Base-by-base conservation (phyloP, 345 rosid genomes). In the Kernera saxatilis region DNA sequence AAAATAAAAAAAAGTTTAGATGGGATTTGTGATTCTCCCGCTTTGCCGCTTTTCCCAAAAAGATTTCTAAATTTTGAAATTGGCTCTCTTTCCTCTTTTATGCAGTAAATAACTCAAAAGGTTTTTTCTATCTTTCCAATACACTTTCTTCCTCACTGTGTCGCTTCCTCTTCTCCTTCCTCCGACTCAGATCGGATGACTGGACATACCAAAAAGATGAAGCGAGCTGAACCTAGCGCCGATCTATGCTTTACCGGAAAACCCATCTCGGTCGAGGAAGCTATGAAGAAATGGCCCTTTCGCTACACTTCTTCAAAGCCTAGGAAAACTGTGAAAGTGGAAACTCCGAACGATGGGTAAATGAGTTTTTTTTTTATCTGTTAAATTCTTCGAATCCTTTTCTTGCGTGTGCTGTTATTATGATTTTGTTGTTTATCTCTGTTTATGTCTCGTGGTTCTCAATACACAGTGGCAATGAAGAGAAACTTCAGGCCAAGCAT, bases 251-350 rank as follows among this genome's bases (percentile, higher is more conserved):
- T 83, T 4, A 11, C 33, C 5, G 82, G 82, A 1, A 19, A 56
- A 1, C 82, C 79, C 0, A 13, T 81, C 49, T 32, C 82, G 0
- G 43, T 13, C 3, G 52, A 30, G 0, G 82, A 81, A 67, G 80
- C 87, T 3, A 10, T 8, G 8, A 1, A 22, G 5, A 60, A 8
- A 55, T 84, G 84, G 83, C 87, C 83, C 14, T 22, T 12, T 7
- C 74, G 79, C 12, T 69, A 76, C 43, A 25, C 3, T 1, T 54
- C 64, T 5, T 41, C 62, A n/a, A 64, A 64, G 30, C 3, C 2
- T 22, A 27, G 14, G 32, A 51, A 8, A 41, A 18, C 23, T 9
- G 12, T 0, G n/a, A 8, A 2, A 3, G 37, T 7, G 29, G 45
- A 17, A 43, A 27, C 4, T 55, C 32, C 66, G 0, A 32, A 0